Conservation (phyloP, 2,329 filamentous ascomycete species). For the Pseudopyrenochaeta lycopersici region DNA sequence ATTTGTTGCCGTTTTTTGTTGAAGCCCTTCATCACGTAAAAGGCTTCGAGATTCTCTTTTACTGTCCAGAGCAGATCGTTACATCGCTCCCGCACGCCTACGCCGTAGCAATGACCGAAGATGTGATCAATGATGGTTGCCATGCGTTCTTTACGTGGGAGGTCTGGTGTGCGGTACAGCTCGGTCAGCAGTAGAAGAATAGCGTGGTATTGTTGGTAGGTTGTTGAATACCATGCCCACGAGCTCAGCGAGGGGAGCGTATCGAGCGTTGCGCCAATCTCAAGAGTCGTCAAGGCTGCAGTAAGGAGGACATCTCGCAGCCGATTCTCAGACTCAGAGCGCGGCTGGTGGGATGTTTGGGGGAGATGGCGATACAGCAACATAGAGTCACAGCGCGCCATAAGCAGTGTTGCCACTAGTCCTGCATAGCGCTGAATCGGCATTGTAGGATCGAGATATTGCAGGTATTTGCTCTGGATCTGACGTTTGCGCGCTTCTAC, state of each 20-base stretch:
- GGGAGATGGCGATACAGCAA: conserved; percentile 50
- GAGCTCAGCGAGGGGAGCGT: conserved; percentile 45
- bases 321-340: conserved; percentile 47
- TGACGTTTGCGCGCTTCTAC: conserved; percentile 47
- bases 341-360: conserved; percentile 42
- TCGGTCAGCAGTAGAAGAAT: conserved; percentile 49
- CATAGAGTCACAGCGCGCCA: conserved; percentile 51
- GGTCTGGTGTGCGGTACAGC: conserved; percentile 47
- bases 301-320: conserved; percentile 48
- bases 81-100: conserved; percentile 46
- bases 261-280: conserved; percentile 51
- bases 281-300: conserved; percentile 47
- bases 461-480: conserved; percentile 46
- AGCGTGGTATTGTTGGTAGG: conserved; percentile 51
- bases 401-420: conserved; percentile 47
- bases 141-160: conserved; percentile 47
- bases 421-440: conserved; percentile 50
- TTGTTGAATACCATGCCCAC: conserved; percentile 50
- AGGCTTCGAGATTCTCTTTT: conserved; percentile 50
- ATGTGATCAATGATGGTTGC: conserved; percentile 51
- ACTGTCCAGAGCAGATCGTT: conserved; percentile 47
- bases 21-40: conserved; percentile 50
- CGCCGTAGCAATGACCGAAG: conserved; percentile 50
- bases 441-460: conserved; percentile 41
- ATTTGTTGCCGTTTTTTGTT: conserved; percentile 36